phyloP scores from a whole-genome alignment of 208 protist species.

The Herpetomonas tarakana region DNA sequence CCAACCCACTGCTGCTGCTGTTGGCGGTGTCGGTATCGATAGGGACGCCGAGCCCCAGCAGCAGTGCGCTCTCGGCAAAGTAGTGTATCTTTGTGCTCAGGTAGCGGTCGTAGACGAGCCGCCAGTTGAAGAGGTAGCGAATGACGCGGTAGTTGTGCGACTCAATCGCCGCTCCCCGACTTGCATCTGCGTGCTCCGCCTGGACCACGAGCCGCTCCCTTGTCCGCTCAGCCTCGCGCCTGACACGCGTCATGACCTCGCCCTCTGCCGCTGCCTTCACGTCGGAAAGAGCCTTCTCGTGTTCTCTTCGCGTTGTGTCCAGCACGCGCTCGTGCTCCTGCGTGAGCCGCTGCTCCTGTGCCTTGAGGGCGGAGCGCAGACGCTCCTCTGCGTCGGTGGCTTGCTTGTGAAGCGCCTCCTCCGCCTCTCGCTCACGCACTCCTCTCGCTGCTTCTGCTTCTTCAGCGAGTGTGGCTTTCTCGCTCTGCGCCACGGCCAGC shows the following conservation, averaged over 20 bases:
- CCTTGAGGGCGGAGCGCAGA: constrained; percentile 2
- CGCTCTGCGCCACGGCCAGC: neutral
- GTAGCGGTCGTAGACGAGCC: neutral
- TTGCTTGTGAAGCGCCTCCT: constrained; percentile 2
- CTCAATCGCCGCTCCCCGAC: neutral
- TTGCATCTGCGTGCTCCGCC: neutral
- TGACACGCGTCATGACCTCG: neutral
- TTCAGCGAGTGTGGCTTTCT: neutral
- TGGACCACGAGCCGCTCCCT: neutral
- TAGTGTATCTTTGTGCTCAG: neutral
- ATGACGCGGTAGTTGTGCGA: constrained; percentile 5
- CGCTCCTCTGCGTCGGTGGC: neutral
- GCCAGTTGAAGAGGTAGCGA: neutral
- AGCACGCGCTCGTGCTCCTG: neutral
- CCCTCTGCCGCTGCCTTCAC: neutral
- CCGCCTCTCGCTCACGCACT: constrained; percentile 1
- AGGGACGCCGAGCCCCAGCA: neutral
- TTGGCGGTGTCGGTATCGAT: neutral
- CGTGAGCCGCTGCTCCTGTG: neutral
- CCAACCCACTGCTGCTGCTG: neutral
- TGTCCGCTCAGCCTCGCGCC: neutral
- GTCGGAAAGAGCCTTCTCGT: neutral
- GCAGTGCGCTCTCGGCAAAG: neutral
- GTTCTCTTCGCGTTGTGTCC: constrained; percentile 3
- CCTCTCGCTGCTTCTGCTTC: constrained; percentile 5